phyloP scores from a whole-genome alignment of 768 basidiomycete species.

The Pulveroboletus ravenelii region DNA sequence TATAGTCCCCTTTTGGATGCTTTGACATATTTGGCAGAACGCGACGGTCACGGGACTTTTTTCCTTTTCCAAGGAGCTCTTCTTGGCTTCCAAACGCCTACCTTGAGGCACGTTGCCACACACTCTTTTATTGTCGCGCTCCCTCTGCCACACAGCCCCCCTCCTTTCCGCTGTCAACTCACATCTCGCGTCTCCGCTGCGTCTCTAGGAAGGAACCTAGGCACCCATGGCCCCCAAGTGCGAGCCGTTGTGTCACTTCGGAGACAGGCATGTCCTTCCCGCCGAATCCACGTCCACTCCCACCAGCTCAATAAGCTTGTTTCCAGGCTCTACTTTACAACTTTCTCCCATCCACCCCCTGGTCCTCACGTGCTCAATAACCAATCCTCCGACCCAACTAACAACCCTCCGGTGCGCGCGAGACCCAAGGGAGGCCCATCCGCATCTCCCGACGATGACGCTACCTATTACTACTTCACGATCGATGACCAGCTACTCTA shows the following conservation, averaged over 20 bases:
- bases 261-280: constrained; percentile 55
- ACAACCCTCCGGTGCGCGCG: constrained; percentile 59
- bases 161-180: constrained; percentile 2
- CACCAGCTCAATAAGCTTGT: constrained; percentile 1
- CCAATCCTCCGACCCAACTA: constrained; percentile 44
- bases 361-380: constrained; percentile 61
- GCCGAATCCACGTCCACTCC: constrained; percentile 3
- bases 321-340: constrained; percentile 79
- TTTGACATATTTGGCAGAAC: constrained; percentile 25
- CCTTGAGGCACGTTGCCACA: constrained; percentile 30
- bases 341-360: constrained; percentile 77
- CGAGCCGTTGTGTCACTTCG: constrained; percentile 76
- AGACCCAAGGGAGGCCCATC: constrained; percentile 56
- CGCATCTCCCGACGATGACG: constrained; percentile 66
- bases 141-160: constrained; percentile 1
- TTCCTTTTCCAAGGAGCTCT: constrained; percentile 31
- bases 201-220: constrained; percentile 1
- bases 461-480: constrained; percentile 85
- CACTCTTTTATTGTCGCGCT: constrained; percentile 20
- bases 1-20: constrained; percentile 11
- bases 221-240: constrained; percentile 44
- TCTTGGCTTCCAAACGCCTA: constrained; percentile 21
- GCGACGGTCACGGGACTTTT: constrained; percentile 35
- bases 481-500: constrained; percentile 91
- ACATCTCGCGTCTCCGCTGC: constrained; percentile 3